A percentile compares a stretch with the other conserved stretches of the same genome.
phyloP scores from a whole-genome alignment of 192 early-diverging fungal genomes.

The Radiomyces spectabilis region DNA sequence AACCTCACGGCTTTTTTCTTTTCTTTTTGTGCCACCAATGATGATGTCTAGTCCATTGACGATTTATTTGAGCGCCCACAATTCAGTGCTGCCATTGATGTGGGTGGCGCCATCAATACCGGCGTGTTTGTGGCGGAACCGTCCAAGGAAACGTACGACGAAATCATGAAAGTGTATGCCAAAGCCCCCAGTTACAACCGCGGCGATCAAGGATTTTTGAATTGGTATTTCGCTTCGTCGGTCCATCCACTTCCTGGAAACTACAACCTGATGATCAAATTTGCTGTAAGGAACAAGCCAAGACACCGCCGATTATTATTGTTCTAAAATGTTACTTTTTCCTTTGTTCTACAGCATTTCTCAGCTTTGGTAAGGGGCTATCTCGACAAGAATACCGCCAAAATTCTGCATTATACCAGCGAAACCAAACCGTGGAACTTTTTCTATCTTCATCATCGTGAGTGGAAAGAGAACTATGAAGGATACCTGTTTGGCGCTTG shows the following conservation, averaged over 20 bases:
- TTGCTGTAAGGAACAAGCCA: slow-evolving; percentile 7
- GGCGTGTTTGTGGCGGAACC: slow-evolving; percentile 15
- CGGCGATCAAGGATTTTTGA: slow-evolving; percentile 27
- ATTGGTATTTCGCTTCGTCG: slow-evolving; percentile 24
- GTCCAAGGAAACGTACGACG: slow-evolving; percentile 2
- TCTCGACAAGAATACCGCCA: slow-evolving; percentile 7
- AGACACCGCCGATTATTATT: too few relatives aligned
- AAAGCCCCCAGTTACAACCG: slow-evolving; percentile 20
- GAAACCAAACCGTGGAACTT: slow-evolving; percentile 27
- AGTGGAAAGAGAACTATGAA: slow-evolving; percentile 20
- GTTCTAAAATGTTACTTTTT: too few relatives aligned
- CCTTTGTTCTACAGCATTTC: too few relatives aligned
- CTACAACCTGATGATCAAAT: slow-evolving; percentile 26
- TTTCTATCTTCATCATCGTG: slow-evolving; percentile 4
- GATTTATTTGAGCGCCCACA: slow-evolving; percentile 12
- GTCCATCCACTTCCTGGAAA: slow-evolving; percentile 13
- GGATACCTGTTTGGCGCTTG: slow-evolving; percentile 2
- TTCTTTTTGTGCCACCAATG: background rate
- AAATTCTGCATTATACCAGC: slow-evolving; percentile 20
- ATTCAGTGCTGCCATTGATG: slow-evolving; percentile 7
- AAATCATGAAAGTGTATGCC: slow-evolving; percentile 4
- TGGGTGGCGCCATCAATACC: slow-evolving; percentile 11
- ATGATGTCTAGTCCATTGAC: slow-evolving; percentile 2
- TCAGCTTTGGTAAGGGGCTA: slow-evolving; percentile 1
- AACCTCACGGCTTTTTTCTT: background rate